Percentiles rank a stretch among this genome's conserved stretches.
These are phyloP conservation scores for Zopfochytrium polystomum DNA, from an alignment of 371 early-diverging fungal species.

Conservation along the genomic window DNA sequence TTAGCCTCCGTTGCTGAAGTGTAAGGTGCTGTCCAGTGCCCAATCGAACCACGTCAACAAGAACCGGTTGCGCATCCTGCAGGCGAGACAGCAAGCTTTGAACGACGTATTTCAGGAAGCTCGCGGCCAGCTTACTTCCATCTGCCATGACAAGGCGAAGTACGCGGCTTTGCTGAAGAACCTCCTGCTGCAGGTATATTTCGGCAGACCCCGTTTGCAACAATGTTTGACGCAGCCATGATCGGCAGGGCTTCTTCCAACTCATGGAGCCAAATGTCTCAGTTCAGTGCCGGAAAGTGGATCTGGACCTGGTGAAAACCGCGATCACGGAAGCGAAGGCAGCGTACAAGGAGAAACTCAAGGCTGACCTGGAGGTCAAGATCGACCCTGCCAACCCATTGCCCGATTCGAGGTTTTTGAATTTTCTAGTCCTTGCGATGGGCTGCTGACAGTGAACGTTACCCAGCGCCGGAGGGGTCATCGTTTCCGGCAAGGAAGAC, in stretches of 20 bases:
- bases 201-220: conserved; percentile 3
- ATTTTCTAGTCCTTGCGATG: background rate
- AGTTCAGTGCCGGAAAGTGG: conserved; percentile 71
- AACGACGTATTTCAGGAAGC: conserved; percentile 73
- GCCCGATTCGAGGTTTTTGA: conserved; percentile 50
- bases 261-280: conserved; percentile 76
- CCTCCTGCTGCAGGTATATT: conserved; percentile 67
- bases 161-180: conserved; percentile 66
- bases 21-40: conserved; percentile 55
- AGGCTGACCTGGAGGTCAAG: conserved; percentile 46
- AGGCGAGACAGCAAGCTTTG: conserved; percentile 82
- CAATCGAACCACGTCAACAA: conserved; percentile 95
- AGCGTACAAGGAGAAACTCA: conserved; percentile 56
- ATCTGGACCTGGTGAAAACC: conserved; percentile 60
- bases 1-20: background rate
- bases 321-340: conserved; percentile 59
- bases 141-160: conserved; percentile 53
- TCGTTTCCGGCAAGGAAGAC: conserved; percentile 71
- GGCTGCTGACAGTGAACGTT: background rate
- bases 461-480: conserved; percentile 85
- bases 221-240: background rate
- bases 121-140: conserved; percentile 48
- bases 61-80: conserved; percentile 82
- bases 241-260: conserved; percentile 66
- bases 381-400: conserved; percentile 62